Percentiles rank a stretch among this genome's conserved stretches.
Evolutionary conservation across 139 green algal genomes (phyloP).

Genomic region (Microglena sp.): DNA sequence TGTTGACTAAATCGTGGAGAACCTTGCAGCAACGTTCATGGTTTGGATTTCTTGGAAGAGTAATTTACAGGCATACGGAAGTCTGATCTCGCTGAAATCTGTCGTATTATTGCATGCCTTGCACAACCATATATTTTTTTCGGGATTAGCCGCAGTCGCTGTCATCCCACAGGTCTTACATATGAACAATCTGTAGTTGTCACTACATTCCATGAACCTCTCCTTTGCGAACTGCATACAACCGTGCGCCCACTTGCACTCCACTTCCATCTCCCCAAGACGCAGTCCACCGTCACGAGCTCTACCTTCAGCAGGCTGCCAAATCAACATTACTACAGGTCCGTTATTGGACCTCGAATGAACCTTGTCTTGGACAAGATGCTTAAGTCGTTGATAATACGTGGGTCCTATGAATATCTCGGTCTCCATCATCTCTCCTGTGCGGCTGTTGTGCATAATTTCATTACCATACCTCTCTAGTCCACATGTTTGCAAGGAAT

Average conservation of each 20-base stretch:
- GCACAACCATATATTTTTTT: constrained; percentile 1
- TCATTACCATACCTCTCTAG: constrained; percentile 8
- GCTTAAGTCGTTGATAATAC: constrained; percentile 60
- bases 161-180: constrained; percentile 13
- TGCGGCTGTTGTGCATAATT: constrained; percentile 8
- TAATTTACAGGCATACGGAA: constrained; percentile 27
- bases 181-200: constrained; percentile 2
- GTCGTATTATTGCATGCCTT: constrained; percentile 6
- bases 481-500: constrained; percentile 20
- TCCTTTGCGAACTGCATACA: constrained; percentile 8
- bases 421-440: constrained; percentile 28
- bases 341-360: not conserved
- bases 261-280: constrained; percentile 60
- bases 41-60: constrained; percentile 22
- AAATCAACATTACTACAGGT: constrained; percentile 2
- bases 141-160: constrained; percentile 1
- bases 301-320: constrained; percentile 6
- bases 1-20: not conserved
- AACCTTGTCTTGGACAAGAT: constrained; percentile 35
- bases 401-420: constrained; percentile 50
- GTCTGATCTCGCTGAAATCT: not conserved
- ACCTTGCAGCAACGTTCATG: constrained; percentile 18
- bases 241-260: constrained; percentile 28
- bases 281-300: constrained; percentile 36
- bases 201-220: constrained; percentile 7